These are phyloP conservation scores for Saturnispora mendoncae DNA, from an alignment of 805 yeast species.

Conservation along the genomic window DNA sequence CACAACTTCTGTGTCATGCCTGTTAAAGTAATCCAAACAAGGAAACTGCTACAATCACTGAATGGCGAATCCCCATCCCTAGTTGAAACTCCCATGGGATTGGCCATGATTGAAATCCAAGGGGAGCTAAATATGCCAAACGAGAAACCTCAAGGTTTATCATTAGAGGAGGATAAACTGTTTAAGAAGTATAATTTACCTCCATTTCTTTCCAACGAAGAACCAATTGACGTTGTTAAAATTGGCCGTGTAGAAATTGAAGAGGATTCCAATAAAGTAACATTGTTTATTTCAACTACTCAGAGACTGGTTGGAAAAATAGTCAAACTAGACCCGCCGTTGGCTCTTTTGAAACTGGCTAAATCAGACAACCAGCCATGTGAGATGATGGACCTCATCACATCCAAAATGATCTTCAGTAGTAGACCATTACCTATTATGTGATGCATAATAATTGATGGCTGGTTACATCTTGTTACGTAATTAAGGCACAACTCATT, in stretches of 20 bases:
- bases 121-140: constrained; percentile 55
- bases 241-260: constrained; percentile 41
- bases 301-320: constrained; percentile 61
- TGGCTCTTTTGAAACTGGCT: constrained; percentile 50
- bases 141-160: constrained; percentile 25
- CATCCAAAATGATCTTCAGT: constrained; percentile 50
- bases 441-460: constrained; percentile 35
- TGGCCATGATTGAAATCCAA: constrained; percentile 59
- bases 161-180: constrained; percentile 29
- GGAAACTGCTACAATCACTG: neutral
- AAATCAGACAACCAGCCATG: constrained; percentile 26
- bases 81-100: constrained; percentile 43
- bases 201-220: constrained; percentile 1
- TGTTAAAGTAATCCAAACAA: neutral
- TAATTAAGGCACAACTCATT: neutral
- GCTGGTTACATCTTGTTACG: neutral
- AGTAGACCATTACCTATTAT: constrained; percentile 71
- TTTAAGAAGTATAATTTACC: constrained; percentile 29
- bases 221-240: constrained; percentile 32
- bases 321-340: constrained; percentile 51
- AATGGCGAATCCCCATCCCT: constrained; percentile 3
- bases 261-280: constrained; percentile 38
- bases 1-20: neutral
- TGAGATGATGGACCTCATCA: constrained; percentile 50
- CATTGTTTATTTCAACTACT: constrained; percentile 56